phyloP scores from a whole-genome alignment of 345 rosid species.

The Jatropha curcas region DNA sequence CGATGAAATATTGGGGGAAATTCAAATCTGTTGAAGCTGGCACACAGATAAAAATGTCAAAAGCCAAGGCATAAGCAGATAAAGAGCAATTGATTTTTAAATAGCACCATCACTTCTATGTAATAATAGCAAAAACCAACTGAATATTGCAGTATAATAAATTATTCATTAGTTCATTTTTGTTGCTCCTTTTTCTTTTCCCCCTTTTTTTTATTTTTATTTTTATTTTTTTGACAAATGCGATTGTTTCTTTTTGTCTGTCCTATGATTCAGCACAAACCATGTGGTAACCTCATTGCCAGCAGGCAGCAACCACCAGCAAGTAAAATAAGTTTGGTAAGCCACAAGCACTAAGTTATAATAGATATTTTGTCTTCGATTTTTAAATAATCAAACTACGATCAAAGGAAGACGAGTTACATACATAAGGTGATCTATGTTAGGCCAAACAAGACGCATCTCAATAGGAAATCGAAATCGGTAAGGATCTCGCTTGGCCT shows the following conservation, averaged over 20 bases:
- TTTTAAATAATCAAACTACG: neutral
- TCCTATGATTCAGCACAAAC: neutral
- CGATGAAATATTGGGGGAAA: slow-evolving; percentile 88
- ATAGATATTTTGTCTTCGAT: no score
- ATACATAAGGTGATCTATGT: slow-evolving; percentile 92
- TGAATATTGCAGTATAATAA: neutral
- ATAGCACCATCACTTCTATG: no score
- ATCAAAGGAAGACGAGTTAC: slow-evolving; percentile 20
- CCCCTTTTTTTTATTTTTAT: no score
- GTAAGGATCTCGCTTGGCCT: slow-evolving; percentile 96
- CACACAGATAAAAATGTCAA: slow-evolving; percentile 20
- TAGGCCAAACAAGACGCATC: slow-evolving; percentile 85
- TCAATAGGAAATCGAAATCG: slow-evolving; percentile 91
- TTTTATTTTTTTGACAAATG: no score
- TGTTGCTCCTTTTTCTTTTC: no score
- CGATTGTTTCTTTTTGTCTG: neutral
- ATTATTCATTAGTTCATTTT: neutral
- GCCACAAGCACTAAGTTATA: neutral
- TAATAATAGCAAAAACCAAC: neutral
- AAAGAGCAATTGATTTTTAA: slow-evolving; percentile 1
- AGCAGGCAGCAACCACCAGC: neutral
- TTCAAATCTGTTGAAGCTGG: slow-evolving; percentile 89
- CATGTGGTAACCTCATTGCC: neutral
- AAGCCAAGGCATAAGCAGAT: neutral
- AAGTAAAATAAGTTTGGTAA: neutral